Percentiles rank a stretch among this genome's conserved stretches.
Evolutionary conservation across 352 stramenopile genomes (phyloP).

Genomic region (Pythium aphanidermatum): DNA sequence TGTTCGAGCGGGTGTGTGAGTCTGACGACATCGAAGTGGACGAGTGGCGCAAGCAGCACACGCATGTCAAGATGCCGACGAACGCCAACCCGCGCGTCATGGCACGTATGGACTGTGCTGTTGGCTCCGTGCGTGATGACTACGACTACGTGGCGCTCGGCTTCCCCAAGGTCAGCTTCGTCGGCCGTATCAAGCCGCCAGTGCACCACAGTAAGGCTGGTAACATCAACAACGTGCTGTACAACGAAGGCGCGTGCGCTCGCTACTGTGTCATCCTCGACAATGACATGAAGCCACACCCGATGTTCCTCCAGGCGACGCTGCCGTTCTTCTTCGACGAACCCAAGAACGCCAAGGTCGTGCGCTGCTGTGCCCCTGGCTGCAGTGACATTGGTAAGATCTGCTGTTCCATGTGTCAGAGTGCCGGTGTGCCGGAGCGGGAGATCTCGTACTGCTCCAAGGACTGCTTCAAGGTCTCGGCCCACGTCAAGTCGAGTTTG

Average conservation of each 20-base stretch:
- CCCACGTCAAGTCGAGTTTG: conserved; percentile 70
- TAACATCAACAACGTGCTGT: conserved; percentile 89
- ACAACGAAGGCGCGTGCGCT: conserved; percentile 81
- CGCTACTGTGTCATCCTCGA: conserved; percentile 78
- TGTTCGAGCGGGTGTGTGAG: conserved; percentile 85
- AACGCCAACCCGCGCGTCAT: conserved; percentile 63
- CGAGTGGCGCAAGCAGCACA: conserved; percentile 81
- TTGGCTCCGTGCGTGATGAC: conserved; percentile 79
- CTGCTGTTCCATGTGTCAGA: conserved; percentile 83
- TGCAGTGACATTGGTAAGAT: conserved; percentile 82
- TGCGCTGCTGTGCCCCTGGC: conserved; percentile 65
- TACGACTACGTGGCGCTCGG: conserved; percentile 85
- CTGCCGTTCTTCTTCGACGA: conserved; percentile 86
- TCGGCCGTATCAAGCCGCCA: conserved; percentile 71
- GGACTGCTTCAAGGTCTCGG: conserved; percentile 81
- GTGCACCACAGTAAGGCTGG: conserved; percentile 81
- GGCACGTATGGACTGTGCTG: conserved; percentile 66
- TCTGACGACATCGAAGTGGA: conserved; percentile 85
- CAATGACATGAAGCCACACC: conserved; percentile 82
- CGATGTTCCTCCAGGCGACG: conserved; percentile 77
- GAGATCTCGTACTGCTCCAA: conserved; percentile 86
- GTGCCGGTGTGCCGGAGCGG: conserved; percentile 73
- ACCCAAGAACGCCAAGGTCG: conserved; percentile 77
- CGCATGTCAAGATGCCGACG: conserved; percentile 73
- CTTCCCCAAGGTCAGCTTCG: conserved; percentile 67